Evolutionary conservation across 2,329 filamentous ascomycete species (phyloP), one percentile per base, ranked within the genome.

Genomic region (Ophiostoma quercus): DNA sequence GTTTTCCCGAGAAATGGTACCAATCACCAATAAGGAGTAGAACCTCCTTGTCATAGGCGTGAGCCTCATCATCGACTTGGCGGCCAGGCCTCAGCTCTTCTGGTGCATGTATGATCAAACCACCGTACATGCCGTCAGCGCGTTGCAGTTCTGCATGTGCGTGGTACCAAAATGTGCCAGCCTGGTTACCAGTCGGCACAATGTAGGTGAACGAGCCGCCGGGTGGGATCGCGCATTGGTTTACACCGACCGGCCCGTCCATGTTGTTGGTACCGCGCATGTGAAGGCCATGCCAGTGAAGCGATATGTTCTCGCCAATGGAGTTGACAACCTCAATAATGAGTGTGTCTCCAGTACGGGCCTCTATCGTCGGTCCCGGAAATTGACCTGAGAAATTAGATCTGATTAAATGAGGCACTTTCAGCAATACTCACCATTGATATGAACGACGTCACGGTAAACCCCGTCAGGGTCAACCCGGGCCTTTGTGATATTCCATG

Each of bases 141-240:
- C 91, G 92, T 76, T 91, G 89, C n/a, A 84, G 85, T 72, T 83
- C 82, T n/a, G 84, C 83, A 76, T 92, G 90, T 1, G 87, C 90
- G 76, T 92, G 90, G 73, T 93, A 74, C 83, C 83, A 84, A 71
- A 81, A 83, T 0, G 81, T 83, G 3, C 74, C 74, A 3, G 67
- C 57, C 63, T 75, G 74, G 19, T 71, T 68, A 12, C 62, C 73
- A 2, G 72, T 72, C 0, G 73, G 73, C 7, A 74, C 67, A 5
- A 63, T 16, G 77, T 92, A 93, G 1, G 84, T 87, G 74, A 92
- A 88, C 5, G 80, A 84, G 12, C 80, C 79, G 2, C 90, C 90
- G 0, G 90, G 84, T 0, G 82, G 81, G 69, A 93, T 89, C 1
- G 83, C 77, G 72, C 89, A 92, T 76, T 94, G 91, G 0, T 88